Percentiles rank a stretch among this genome's conserved stretches.
Evolutionary conservation across 768 basidiomycete genomes (phyloP).

Genomic region (Serendipita vermifera): DNA sequence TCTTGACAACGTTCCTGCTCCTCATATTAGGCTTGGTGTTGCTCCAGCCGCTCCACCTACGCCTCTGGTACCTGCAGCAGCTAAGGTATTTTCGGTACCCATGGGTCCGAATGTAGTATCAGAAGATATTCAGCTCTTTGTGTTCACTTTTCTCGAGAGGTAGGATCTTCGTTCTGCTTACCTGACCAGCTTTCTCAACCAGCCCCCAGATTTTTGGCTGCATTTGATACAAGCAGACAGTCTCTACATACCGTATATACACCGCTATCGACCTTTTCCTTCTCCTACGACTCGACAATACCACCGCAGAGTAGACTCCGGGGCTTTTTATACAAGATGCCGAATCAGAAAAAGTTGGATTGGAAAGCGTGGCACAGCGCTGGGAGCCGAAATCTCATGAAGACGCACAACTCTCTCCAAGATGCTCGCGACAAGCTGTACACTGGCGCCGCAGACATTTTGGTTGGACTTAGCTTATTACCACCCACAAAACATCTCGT

Average conservation of each 20-base stretch:
- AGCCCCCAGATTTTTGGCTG: constrained; percentile 57
- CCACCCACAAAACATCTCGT: constrained; percentile 80
- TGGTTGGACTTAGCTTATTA: constrained; percentile 46
- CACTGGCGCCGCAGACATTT: constrained; percentile 50
- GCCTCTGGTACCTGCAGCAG: constrained; percentile 31
- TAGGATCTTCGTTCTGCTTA: constrained; percentile 7
- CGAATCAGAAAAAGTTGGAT: constrained; percentile 70
- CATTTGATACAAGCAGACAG: constrained; percentile 66
- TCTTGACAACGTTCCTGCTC: constrained; percentile 70
- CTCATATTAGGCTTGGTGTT: constrained; percentile 66
- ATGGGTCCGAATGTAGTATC: constrained; percentile 34
- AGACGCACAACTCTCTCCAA: constrained; percentile 3
- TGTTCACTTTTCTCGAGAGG: constrained; percentile 30
- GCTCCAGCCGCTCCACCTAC: constrained; percentile 38
- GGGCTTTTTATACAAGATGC: constrained; percentile 30
- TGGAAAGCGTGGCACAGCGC: constrained; percentile 60
- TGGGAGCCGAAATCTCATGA: constrained; percentile 63
- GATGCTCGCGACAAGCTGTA: constrained; percentile 38
- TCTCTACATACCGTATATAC: constrained; percentile 63
- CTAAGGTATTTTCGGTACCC: constrained; percentile 65
- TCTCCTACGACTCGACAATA: constrained; percentile 71
- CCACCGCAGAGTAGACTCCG: constrained; percentile 33
- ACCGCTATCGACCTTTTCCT: constrained; percentile 81
- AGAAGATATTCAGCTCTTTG: constrained; percentile 48
- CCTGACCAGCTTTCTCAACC: constrained; percentile 10